Evolutionary conservation across 179 eudicot species (phyloP).

Genomic region (Camellia oleifera): DNA sequence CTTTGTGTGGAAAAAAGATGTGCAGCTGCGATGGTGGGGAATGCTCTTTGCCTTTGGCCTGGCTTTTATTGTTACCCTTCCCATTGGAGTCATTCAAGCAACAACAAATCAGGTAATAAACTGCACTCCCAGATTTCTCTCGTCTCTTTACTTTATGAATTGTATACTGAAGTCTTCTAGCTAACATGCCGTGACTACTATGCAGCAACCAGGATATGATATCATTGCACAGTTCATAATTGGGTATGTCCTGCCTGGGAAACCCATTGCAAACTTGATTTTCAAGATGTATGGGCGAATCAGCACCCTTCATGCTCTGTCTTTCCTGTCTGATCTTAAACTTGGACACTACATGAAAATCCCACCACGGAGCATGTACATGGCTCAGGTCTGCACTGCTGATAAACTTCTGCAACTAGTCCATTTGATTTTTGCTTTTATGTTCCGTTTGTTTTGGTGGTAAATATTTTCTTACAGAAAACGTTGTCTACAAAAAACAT

Average conservation of each 20-base stretch:
- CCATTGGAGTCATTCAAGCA: slow-evolving; percentile 98
- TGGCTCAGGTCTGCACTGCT: slow-evolving; percentile 62
- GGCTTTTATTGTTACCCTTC: slow-evolving; percentile 87
- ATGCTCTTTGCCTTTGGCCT: slow-evolving; percentile 83
- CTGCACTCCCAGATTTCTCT: not conserved
- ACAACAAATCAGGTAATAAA: slow-evolving; percentile 85
- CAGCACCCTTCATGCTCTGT: slow-evolving; percentile 85
- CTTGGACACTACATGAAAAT: slow-evolving; percentile 99
- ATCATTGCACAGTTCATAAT: slow-evolving; percentile 94
- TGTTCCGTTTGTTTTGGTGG: not conserved
- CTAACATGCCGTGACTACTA: not conserved
- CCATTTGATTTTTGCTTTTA: not conserved
- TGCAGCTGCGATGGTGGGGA: slow-evolving; percentile 99
- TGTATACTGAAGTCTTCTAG: not conserved
- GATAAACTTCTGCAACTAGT: not conserved
- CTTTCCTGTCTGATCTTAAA: slow-evolving; percentile 89
- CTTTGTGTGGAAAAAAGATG: slow-evolving; percentile 85
- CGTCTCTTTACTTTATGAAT: not conserved
- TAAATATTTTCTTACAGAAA: too few species aligned
- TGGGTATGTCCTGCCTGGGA: slow-evolving; percentile 89
- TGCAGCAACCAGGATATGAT: slow-evolving; percentile 99
- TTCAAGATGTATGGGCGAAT: slow-evolving; percentile 96
- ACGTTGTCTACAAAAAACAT: too few species aligned
- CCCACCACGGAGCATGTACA: slow-evolving; percentile 90
- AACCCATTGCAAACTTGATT: slow-evolving; percentile 88